Base-by-base conservation (phyloP, 176 grass and related monocot species). In the Microstegium vimineum region DNA sequence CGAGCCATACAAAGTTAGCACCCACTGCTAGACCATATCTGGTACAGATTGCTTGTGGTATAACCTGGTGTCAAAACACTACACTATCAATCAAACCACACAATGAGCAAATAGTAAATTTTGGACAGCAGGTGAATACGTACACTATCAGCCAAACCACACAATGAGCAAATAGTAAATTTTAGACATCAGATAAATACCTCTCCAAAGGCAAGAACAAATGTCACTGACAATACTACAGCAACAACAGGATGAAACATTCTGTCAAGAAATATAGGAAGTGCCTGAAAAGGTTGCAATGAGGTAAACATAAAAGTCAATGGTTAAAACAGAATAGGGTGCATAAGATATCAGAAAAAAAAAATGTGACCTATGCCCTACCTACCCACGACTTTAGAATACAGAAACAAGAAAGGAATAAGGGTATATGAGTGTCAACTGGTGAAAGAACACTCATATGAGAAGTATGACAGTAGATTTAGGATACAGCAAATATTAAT, bases 31-130 rank as follows among this genome's bases (percentile, higher is more conserved):
- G 84, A 69, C 97, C 97, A 83, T 99, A 99, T 89, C 97, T 92
- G n/a, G 97, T 93, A 86, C 97, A 99, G 73, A 99, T 99, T 69
- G 97, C 97, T 95, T 99, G 97, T 75, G 97, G 97, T 89, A 99
- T 95, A 81, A 99, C 97, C 97, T 99, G 80, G 72, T 75, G 75
- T 51, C 51, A 77, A 40, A 89, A 78, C 78, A 66, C 31, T 14
- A 66, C 38, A 89, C 33, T 42, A 60, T 84, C 49, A 77, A n/a
- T 65, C 30, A 69, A 42, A 73, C 68, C 49, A 77, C 76, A 22
- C 12, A 43, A 73, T 64, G 25, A 66, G 17, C 13, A 84, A 56
- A 49, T 18, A 49, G 46, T 49, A 18, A 49, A 49, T 49, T 49
- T 49, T 49, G 46, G 15, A 18, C 16, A 25, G 84, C 37, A 52